A percentile compares a stretch with the other conserved stretches of the same genome.
Conservation (phyloP, 2,329 filamentous ascomycete genomes). For the Phyllosticta ampelicida region DNA sequence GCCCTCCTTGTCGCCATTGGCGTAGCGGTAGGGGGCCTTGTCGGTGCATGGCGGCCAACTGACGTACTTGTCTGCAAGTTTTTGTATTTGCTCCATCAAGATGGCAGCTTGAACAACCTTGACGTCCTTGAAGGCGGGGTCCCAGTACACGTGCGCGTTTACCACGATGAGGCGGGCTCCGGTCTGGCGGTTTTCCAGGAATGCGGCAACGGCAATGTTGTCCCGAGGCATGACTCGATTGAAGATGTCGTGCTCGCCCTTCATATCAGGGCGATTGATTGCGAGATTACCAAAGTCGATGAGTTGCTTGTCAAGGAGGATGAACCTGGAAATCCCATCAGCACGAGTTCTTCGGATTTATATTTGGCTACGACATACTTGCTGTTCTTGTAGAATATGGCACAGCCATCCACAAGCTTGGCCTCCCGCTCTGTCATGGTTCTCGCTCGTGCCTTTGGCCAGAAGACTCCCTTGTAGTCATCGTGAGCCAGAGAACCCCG, state of each 20-base stretch:
- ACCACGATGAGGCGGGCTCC: slow-evolving; percentile 87
- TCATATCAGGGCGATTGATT: slow-evolving; percentile 93
- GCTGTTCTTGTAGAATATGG: slow-evolving; percentile 90
- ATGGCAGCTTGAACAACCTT: slow-evolving; percentile 96
- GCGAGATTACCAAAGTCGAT: slow-evolving; percentile 87
- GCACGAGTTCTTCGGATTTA: not conserved
- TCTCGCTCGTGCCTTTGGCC: slow-evolving; percentile 77
- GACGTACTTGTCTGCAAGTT: slow-evolving; percentile 74
- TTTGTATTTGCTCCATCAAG: slow-evolving; percentile 82
- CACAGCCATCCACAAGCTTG: slow-evolving; percentile 86
- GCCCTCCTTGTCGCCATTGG: slow-evolving; percentile 40
- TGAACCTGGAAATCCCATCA: slow-evolving; percentile 41
- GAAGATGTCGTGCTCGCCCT: slow-evolving; percentile 94
- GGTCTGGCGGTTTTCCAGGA: slow-evolving; percentile 83
- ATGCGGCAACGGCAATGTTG: slow-evolving; percentile 85
- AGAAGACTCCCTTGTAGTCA: slow-evolving; percentile 91
- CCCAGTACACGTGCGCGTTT: slow-evolving; percentile 93
- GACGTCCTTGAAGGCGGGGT: slow-evolving; percentile 80
- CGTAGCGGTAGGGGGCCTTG: slow-evolving; percentile 48
- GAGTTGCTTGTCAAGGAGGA: slow-evolving; percentile 85
- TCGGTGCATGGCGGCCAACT: slow-evolving; percentile 71
- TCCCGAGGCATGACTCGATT: slow-evolving; percentile 98
- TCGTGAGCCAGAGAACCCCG: slow-evolving; percentile 72
- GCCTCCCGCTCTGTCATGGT: slow-evolving; percentile 89
- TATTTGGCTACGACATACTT: slow-evolving; percentile 42